These are phyloP conservation scores for Teratosphaeria zuluensis DNA, from an alignment of 2,329 filamentous ascomycete genomes.

Conservation along the genomic window DNA sequence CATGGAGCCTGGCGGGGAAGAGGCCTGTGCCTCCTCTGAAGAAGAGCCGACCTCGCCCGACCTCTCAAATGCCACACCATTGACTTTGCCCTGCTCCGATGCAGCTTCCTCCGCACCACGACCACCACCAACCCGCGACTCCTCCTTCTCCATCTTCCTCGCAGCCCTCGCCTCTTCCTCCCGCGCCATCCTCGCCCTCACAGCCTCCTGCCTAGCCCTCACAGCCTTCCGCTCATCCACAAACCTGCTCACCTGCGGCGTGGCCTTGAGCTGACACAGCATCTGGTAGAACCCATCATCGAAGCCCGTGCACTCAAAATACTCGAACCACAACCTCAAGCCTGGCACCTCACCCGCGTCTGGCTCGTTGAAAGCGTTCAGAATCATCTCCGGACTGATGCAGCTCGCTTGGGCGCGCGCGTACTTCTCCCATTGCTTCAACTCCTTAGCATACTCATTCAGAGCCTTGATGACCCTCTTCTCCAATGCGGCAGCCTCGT, in stretches of 20 bases:
- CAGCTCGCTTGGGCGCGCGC: conserved; percentile 25
- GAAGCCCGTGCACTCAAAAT: conserved; percentile 35
- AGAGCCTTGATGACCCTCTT: conserved; percentile 24
- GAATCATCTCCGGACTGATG: conserved; percentile 29
- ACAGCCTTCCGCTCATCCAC: background rate
- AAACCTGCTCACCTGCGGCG: background rate
- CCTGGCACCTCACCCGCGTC: conserved; percentile 32
- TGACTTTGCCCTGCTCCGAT: background rate
- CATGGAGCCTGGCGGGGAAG: background rate
- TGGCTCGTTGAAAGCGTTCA: conserved; percentile 31
- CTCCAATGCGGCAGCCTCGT: conserved; percentile 6
- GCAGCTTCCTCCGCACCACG: background rate
- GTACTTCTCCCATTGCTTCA: conserved; percentile 33
- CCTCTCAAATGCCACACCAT: background rate
- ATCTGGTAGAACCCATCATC: conserved; percentile 33
- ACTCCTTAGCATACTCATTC: conserved; percentile 23
- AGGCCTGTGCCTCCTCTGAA: background rate
- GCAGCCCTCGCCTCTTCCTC: background rate
- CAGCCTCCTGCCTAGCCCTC: background rate
- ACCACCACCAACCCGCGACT: background rate
- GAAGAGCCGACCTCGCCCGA: background rate
- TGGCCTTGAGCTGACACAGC: conserved; percentile 22
- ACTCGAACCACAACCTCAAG: conserved; percentile 40
- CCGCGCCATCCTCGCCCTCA: background rate
- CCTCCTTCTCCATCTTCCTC: background rate